Conservation (phyloP, 495 filamentous ascomycete species). For the Aspergillus panamensis region DNA sequence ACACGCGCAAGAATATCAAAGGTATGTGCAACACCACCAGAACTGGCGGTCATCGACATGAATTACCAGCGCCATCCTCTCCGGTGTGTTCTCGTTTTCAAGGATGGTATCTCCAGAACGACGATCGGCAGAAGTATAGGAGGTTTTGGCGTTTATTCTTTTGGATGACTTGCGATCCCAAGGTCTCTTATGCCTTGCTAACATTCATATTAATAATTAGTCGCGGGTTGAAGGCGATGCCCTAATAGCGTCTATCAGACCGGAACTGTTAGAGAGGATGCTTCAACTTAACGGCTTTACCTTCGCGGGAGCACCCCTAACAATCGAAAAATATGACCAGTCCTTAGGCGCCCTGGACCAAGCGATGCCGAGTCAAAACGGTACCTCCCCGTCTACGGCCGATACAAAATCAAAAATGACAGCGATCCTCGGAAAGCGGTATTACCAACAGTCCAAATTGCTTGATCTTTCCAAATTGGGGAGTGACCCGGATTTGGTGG, state of each 20-base stretch:
- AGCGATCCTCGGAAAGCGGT: slow-evolving; percentile 67
- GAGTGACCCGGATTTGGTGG: slow-evolving; percentile 60
- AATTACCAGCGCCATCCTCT: slow-evolving; percentile 50
- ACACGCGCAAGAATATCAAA: slow-evolving; percentile 68
- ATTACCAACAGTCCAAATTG: slow-evolving; percentile 64
- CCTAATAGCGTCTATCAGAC: slow-evolving; percentile 62
- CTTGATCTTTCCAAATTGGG: slow-evolving; percentile 75
- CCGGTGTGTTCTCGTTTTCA: slow-evolving; percentile 55
- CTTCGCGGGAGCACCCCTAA: slow-evolving; percentile 61
- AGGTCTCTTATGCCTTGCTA: slow-evolving; percentile 63
- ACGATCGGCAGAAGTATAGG: slow-evolving; percentile 47
- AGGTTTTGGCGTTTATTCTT: slow-evolving; percentile 33
- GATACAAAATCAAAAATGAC: slow-evolving; percentile 46
- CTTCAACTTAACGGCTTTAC: slow-evolving; percentile 58
- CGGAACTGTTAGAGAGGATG: slow-evolving; percentile 58
- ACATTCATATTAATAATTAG: slow-evolving; percentile 54
- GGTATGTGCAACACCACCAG: slow-evolving; percentile 65
- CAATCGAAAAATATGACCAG: slow-evolving; percentile 43
- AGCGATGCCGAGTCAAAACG: slow-evolving; percentile 22
- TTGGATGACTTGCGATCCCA: slow-evolving; percentile 48
- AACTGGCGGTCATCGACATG: slow-evolving; percentile 49
- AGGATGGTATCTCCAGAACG: slow-evolving; percentile 54
- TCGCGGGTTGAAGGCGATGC: slow-evolving; percentile 66
- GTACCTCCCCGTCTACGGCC: slow-evolving; percentile 35
- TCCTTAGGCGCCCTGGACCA: slow-evolving; percentile 26